These are phyloP conservation scores for Ceratocystis cacaofunesta DNA, from an alignment of 2,329 filamentous ascomycete species.

Conservation along the genomic window DNA sequence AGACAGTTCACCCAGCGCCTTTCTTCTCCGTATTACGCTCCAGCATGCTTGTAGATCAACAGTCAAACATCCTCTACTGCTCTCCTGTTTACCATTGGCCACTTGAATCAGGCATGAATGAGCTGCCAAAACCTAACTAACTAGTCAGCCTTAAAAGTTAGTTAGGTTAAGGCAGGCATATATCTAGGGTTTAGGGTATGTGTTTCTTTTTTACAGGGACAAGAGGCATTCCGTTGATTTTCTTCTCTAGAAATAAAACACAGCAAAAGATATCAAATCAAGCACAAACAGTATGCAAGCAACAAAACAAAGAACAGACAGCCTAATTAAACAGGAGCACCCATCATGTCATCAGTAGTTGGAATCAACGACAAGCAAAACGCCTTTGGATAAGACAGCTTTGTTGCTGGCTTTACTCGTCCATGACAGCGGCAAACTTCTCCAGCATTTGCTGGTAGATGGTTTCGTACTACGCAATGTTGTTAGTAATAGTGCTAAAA, in stretches of 20 bases:
- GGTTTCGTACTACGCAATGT: constrained; percentile 59
- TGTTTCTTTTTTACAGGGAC: background rate
- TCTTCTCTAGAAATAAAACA: constrained; percentile 1
- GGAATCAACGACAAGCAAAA: background rate
- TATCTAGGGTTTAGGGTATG: background rate
- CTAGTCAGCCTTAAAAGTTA: background rate
- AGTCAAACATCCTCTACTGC: background rate
- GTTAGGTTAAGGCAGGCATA: background rate
- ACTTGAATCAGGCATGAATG: background rate
- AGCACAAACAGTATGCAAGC: background rate
- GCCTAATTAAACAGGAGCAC: background rate
- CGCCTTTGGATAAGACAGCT: too few relatives aligned
- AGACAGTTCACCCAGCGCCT: background rate
- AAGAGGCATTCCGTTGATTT: constrained; percentile 2
- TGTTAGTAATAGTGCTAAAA: constrained; percentile 26
- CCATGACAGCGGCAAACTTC: constrained; percentile 90
- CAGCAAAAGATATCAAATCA: constrained; percentile 4
- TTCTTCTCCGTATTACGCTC: background rate
- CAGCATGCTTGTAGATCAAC: background rate
- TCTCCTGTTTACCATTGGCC: background rate
- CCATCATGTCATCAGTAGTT: background rate
- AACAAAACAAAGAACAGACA: background rate
- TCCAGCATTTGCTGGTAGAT: constrained; percentile 86
- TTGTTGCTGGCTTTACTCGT: constrained; percentile 50
- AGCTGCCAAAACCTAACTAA: background rate